Evolutionary conservation across 331 rosid species (phyloP).

Genomic region (Rosa hybrid): DNA sequence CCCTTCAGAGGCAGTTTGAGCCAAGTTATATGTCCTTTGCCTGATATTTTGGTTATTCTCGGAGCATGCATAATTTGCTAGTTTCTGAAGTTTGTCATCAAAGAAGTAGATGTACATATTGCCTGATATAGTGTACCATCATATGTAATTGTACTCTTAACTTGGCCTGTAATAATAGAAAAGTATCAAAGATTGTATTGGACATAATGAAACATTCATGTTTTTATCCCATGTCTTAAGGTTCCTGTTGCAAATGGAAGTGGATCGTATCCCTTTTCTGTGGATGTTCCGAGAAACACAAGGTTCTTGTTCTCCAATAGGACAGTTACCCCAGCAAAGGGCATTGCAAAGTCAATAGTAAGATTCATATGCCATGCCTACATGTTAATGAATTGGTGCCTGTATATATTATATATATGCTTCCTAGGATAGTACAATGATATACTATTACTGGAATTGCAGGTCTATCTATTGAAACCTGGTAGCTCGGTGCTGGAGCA

Average conservation of each 20-base stretch:
- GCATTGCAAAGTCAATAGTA: slow-evolving; percentile 89
- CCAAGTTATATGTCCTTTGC: slow-evolving; percentile 14
- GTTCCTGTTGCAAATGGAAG: slow-evolving; percentile 99
- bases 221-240: slow-evolving; percentile 39
- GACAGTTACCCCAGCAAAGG: slow-evolving; percentile 84
- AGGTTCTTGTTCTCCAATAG: slow-evolving; percentile 92
- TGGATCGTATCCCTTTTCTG: slow-evolving; percentile 88
- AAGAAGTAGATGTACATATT: neutral
- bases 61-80: slow-evolving; percentile 11
- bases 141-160: slow-evolving; percentile 6
- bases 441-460: slow-evolving; percentile 40
- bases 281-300: slow-evolving; percentile 94
- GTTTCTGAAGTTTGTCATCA: slow-evolving; percentile 8
- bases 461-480: slow-evolving; percentile 87
- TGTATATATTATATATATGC: slow-evolving; percentile 15
- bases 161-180: slow-evolving; percentile 6
- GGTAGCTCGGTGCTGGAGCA: slow-evolving; percentile 68
- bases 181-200: neutral
- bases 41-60: slow-evolving; percentile 11
- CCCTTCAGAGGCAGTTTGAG: slow-evolving; percentile 27
- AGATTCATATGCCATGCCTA: slow-evolving; percentile 39
- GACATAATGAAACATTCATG: slow-evolving; percentile 5
- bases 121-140: neutral
- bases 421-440: slow-evolving; percentile 23
- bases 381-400: slow-evolving; percentile 19